These are phyloP conservation scores for Rhodamnia rubescens DNA, from an alignment of 345 rosid species.

Conservation along the genomic window DNA sequence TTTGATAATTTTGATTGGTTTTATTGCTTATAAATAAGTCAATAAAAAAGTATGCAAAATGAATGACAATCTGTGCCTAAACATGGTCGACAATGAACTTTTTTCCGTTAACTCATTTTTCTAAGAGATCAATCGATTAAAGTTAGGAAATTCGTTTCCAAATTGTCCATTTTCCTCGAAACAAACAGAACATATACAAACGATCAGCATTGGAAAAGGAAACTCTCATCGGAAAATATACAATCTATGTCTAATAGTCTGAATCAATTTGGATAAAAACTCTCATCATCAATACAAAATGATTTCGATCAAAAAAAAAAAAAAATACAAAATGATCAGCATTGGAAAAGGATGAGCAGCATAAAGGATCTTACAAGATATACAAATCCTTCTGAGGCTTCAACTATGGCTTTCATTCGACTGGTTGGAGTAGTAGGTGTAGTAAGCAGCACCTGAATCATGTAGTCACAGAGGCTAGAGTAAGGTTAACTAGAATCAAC, in stretches of 20 bases:
- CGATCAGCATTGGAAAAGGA: no score
- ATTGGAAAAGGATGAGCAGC: not conserved
- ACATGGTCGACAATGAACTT: not conserved
- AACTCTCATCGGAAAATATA: no score
- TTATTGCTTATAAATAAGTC: no score
- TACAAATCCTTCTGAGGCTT: constrained; percentile 86
- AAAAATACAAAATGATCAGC: not conserved
- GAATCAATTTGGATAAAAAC: not conserved
- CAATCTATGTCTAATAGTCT: not conserved
- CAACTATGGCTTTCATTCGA: constrained; percentile 83
- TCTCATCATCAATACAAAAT: not conserved
- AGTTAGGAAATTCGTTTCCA: not conserved
- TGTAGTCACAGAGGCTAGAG: not conserved
- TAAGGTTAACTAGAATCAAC: not conserved
- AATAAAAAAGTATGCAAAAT: no score
- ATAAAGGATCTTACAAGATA: constrained; percentile 61
- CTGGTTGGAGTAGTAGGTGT: constrained; percentile 89
- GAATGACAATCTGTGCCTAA: not conserved
- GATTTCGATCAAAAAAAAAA: no score
- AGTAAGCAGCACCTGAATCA: constrained; percentile 71
- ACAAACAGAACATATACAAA: no score
- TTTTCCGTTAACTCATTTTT: not conserved
- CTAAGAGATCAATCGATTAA: not conserved
- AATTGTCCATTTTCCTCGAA: not conserved
- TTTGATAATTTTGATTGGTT: no score